Percentiles rank a stretch among this genome's conserved stretches.
Evolutionary conservation across 2,329 filamentous ascomycete genomes (phyloP).

Genomic region (Byssoonygena ceratinophila): DNA sequence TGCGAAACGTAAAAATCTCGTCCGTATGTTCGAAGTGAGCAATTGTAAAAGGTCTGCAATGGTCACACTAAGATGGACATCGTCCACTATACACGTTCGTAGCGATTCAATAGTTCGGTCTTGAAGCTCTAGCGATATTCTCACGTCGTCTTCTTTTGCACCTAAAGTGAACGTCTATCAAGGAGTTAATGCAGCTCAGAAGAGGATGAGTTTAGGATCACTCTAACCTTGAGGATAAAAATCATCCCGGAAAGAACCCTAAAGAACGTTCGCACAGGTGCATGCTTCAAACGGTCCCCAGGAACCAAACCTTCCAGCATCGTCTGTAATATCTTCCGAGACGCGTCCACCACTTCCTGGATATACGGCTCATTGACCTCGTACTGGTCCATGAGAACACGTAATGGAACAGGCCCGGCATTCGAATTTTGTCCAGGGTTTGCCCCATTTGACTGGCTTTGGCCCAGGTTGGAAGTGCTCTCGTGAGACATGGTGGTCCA

Average conservation of each 20-base stretch:
- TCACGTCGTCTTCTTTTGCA: constrained; percentile 52
- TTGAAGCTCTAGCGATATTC: constrained; percentile 48
- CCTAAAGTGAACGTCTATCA: constrained; percentile 50
- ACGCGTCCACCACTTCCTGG: constrained; percentile 51
- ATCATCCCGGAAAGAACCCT: constrained; percentile 55
- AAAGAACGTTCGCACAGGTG: constrained; percentile 54
- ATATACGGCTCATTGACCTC: constrained; percentile 53
- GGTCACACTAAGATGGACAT: constrained; percentile 53
- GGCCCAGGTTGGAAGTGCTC: constrained; percentile 7
- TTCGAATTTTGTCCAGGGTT: constrained; percentile 14
- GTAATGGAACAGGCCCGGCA: constrained; percentile 29
- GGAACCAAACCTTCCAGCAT: constrained; percentile 51
- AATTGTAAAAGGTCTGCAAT: constrained; percentile 52
- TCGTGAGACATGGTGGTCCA: constrained; percentile 58
- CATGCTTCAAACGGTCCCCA: constrained; percentile 49
- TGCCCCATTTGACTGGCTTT: constrained; percentile 12
- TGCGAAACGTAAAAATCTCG: constrained; percentile 48
- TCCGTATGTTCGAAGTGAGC: constrained; percentile 48
- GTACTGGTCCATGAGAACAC: constrained; percentile 39
- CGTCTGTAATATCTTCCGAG: constrained; percentile 49
- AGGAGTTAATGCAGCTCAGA: neutral
- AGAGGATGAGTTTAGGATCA: neutral
- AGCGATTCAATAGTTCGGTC: constrained; percentile 50
- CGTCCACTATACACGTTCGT: constrained; percentile 52
- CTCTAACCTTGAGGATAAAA: constrained; percentile 52